These are phyloP conservation scores for Boletellus sp. DNA, from an alignment of 1,284 basidiomycete genomes.

Conservation along the genomic window DNA sequence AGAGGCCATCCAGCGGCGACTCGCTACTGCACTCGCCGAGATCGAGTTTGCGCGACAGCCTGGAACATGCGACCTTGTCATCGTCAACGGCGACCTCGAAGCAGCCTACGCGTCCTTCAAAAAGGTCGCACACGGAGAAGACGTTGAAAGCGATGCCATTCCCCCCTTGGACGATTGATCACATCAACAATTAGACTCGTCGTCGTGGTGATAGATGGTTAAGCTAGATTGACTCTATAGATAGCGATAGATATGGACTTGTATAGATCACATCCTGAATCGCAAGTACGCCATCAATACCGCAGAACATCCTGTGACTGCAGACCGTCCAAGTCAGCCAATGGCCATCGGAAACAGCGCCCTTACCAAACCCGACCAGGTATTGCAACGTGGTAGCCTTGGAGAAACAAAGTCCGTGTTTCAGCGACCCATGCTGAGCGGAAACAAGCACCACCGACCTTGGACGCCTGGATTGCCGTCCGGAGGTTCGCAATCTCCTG, in stretches of 20 bases:
- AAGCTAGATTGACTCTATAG: not conserved
- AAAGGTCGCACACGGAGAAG: slow-evolving; percentile 67
- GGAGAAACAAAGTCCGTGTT: not conserved
- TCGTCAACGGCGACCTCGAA: slow-evolving; percentile 92
- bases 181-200: slow-evolving; percentile 6
- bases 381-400: slow-evolving; percentile 82
- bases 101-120: slow-evolving; percentile 74
- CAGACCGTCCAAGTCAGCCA: slow-evolving; percentile 12
- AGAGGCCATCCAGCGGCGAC: slow-evolving; percentile 69
- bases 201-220: slow-evolving; percentile 10
- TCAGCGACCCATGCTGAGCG: slow-evolving; percentile 4
- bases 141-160: slow-evolving; percentile 49
- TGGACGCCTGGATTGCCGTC: slow-evolving; percentile 90
- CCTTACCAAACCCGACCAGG: slow-evolving; percentile 77
- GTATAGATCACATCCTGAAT: slow-evolving; percentile 44
- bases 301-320: slow-evolving; percentile 85
- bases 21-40: slow-evolving; percentile 81
- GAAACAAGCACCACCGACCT: slow-evolving; percentile 57
- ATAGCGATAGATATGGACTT: not conserved
- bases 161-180: slow-evolving; percentile 56
- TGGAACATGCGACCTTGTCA: slow-evolving; percentile 77
- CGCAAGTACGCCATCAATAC: slow-evolving; percentile 82
- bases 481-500: slow-evolving; percentile 90
- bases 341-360: not conserved
- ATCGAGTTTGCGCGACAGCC: slow-evolving; percentile 81